Percentiles rank a stretch among this genome's conserved stretches.
phyloP scores from a whole-genome alignment of 345 rosid genomes.

The Ricinus communis region DNA sequence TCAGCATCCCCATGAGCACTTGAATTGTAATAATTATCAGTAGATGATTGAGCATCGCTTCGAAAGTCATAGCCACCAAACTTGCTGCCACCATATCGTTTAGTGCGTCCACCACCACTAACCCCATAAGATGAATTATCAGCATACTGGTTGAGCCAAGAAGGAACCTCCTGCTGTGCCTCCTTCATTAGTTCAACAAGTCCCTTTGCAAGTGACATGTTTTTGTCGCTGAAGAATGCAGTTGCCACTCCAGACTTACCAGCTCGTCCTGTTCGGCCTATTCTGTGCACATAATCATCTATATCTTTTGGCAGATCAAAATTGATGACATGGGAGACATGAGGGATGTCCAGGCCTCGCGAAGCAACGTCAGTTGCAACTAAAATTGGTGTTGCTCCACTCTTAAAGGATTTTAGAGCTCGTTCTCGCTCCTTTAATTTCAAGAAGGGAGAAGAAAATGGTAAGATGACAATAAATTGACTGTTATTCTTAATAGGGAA shows the following conservation, averaged over 20 bases:
- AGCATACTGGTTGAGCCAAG: conserved; percentile 42
- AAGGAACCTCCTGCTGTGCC: conserved; percentile 48
- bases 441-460: conserved; percentile 5
- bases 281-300: conserved; percentile 56
- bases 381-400: conserved; percentile 45
- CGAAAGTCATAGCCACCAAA: conserved; percentile 54
- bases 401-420: conserved; percentile 48
- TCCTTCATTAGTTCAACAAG: conserved; percentile 46
- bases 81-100: conserved; percentile 19
- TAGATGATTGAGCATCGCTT: conserved; percentile 12
- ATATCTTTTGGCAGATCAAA: conserved; percentile 51
- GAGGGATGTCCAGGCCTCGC: conserved; percentile 51
- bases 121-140: conserved; percentile 17
- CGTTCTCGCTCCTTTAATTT: conserved; percentile 48
- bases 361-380: conserved; percentile 69
- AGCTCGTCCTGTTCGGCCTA: conserved; percentile 60
- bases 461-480: not conserved
- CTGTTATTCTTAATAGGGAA: not conserved
- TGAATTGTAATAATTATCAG: conserved; percentile 11
- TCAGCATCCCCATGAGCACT: conserved; percentile 4
- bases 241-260: conserved; percentile 53
- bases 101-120: conserved; percentile 13
- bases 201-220: conserved; percentile 38
- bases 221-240: conserved; percentile 50
- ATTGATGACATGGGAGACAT: conserved; percentile 54